These are phyloP conservation scores for Kwoniella mangroviensis DNA, from an alignment of 768 basidiomycete genomes.

Conservation along the genomic window DNA sequence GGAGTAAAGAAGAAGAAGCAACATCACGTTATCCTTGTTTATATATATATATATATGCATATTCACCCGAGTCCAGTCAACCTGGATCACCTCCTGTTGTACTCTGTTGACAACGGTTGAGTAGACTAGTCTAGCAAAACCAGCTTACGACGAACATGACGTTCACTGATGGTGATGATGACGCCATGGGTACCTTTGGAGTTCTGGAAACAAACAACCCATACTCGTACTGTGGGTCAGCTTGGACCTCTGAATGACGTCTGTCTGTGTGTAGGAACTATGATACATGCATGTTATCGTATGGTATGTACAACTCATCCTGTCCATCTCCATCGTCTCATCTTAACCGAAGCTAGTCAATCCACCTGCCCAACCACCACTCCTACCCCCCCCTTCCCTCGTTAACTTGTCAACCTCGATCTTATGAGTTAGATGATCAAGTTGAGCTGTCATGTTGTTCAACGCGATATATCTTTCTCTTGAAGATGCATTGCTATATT, in stretches of 20 bases:
- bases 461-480: slow-evolving; percentile 24
- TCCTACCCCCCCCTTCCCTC: slow-evolving; percentile 11
- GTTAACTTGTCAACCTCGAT: slow-evolving; percentile 30
- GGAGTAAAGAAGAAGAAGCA: background rate
- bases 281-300: slow-evolving; percentile 14
- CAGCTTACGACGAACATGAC: slow-evolving; percentile 8
- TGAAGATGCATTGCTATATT: slow-evolving; percentile 19
- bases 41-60: background rate
- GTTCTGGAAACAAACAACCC: background rate
- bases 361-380: slow-evolving; percentile 14
- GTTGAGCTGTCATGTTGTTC: slow-evolving; percentile 12
- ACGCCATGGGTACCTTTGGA: slow-evolving; percentile 19
- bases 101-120: background rate
- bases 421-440: slow-evolving; percentile 14
- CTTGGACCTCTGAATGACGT: slow-evolving; percentile 1
- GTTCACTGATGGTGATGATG: slow-evolving; percentile 9
- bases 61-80: background rate
- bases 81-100: background rate
- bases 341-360: slow-evolving; percentile 18
- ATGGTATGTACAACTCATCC: background rate
- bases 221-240: background rate
- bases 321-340: background rate
- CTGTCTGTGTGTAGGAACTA: background rate
- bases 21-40: background rate
- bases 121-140: background rate